Evolutionary conservation across 2,329 filamentous ascomycete species (phyloP).

Genomic region (Colletotrichum abscissum): DNA sequence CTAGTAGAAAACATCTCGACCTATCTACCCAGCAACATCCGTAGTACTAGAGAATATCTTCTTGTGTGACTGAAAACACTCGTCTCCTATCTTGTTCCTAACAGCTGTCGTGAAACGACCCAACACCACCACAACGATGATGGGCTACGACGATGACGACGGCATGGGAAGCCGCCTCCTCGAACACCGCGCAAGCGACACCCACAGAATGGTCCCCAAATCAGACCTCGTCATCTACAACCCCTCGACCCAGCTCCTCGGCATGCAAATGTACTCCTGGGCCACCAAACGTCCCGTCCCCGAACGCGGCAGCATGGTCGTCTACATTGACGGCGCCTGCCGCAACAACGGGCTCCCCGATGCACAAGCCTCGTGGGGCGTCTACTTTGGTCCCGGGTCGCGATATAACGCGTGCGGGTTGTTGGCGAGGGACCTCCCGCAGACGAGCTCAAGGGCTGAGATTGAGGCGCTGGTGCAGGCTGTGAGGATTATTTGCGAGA

Average conservation of each 20-base stretch:
- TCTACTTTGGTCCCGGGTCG: conserved; percentile 41
- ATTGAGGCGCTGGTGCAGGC: conserved; percentile 38
- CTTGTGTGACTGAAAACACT: background rate
- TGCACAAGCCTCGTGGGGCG: conserved; percentile 39
- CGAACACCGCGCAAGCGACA: background rate
- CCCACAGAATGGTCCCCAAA: background rate
- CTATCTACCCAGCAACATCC: background rate
- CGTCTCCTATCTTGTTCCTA: no score
- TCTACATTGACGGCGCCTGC: conserved; percentile 41
- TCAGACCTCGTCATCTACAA: conserved; percentile 18
- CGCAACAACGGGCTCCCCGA: conserved; percentile 37
- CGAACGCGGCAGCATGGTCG: conserved; percentile 31
- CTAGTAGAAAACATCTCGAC: background rate
- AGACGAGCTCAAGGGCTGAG: conserved; percentile 36
- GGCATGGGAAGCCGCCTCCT: background rate
- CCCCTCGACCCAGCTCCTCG: background rate
- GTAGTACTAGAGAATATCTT: background rate
- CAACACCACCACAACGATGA: background rate
- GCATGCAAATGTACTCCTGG: conserved; percentile 15
- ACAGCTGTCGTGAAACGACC: background rate
- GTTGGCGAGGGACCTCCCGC: conserved; percentile 17
- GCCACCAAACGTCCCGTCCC: background rate
- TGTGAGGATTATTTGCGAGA: conserved; percentile 19
- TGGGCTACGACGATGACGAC: conserved; percentile 12
- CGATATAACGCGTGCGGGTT: conserved; percentile 35